Evolutionary conservation across 148 eudicot genomes (phyloP), one percentile per base, ranked within the genome.

Genomic region (Heliosperma pusillum): DNA sequence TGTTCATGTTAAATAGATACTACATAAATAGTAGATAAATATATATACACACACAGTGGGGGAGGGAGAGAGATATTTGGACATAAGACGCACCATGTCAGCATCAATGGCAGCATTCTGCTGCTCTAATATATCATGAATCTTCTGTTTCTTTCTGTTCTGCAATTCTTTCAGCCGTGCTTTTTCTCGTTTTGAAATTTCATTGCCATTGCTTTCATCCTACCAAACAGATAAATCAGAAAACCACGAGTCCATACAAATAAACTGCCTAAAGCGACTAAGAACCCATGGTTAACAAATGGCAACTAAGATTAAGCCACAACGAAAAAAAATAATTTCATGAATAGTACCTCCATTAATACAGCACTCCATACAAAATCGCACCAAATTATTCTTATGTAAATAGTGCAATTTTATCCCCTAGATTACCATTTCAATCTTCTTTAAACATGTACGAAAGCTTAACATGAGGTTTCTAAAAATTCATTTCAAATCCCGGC

Each of bases 101-200:
- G 98, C 96, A 66, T 94, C 97, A 74, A 94, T 86, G 16, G 88
- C 82, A 71, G 97, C 97, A 89, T 94, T 94, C 72, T 94, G 98
- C 7, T 85, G 61, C 62, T 85, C 91, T 75, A 94, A 70, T 40
- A 94, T 90, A 76, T 94, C 92, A 76, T 91, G 96, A 82, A 94
- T 83, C 80, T 94, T 94, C 69, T 90, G 93, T 77, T 86, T 94
- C 88, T 94, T 94, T 67, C 80, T 66, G 81, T 85, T 87, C 77
- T 94, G 86, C 98, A 91, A 90, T 79, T 94, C 88, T 70, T 79
- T 94, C 73, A 94, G 76, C 80, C 97, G 82, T 0, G 89, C 89
- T 75, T 71, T 90, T 78, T 94, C 98, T 12, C 89, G 88, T 85
- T 92, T 92, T 21, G 87, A 76, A 59, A 89, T 72, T 74, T 87